Evolutionary conservation across 345 rosid genomes (phyloP).

Genomic region (Chamaenerion angustifolium): DNA sequence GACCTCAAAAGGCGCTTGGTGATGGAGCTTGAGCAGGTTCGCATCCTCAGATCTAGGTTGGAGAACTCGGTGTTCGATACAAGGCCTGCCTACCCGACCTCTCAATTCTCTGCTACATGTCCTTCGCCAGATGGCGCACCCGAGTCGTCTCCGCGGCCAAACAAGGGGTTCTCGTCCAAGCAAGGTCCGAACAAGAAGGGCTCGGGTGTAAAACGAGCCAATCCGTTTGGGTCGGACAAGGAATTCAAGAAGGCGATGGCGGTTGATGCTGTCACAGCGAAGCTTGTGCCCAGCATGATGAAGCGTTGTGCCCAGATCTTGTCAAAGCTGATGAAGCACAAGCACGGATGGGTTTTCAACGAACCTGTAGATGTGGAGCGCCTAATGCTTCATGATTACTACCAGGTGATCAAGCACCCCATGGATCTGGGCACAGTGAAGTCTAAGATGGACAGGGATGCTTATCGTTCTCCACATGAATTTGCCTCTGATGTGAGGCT

Average conservation of each 20-base stretch:
- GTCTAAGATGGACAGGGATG: slow-evolving; percentile 14
- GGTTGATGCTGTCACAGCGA: slow-evolving; percentile 4
- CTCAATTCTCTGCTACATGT: slow-evolving; percentile 8
- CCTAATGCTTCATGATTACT: slow-evolving; percentile 29
- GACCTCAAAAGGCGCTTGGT: slow-evolving; percentile 24
- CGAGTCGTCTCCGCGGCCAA: slow-evolving; percentile 5
- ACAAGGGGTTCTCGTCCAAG: slow-evolving; percentile 3
- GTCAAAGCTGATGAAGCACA: slow-evolving; percentile 34
- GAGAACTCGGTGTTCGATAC: slow-evolving; percentile 7
- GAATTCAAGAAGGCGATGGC: slow-evolving; percentile 8
- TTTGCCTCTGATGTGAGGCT: slow-evolving; percentile 37
- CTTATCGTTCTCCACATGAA: slow-evolving; percentile 21
- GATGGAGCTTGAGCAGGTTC: slow-evolving; percentile 28
- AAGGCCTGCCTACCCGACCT: slow-evolving; percentile 9
- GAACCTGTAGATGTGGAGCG: slow-evolving; percentile 30
- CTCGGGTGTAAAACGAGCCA: slow-evolving; percentile 13
- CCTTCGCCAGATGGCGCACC: slow-evolving; percentile 4
- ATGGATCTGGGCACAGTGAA: slow-evolving; percentile 51
- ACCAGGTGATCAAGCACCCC: slow-evolving; percentile 29
- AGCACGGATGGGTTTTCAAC: slow-evolving; percentile 31
- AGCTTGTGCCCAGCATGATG: slow-evolving; percentile 14
- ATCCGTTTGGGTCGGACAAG: slow-evolving; percentile 5
- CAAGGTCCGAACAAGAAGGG: slow-evolving; percentile 10
- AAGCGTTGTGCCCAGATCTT: slow-evolving; percentile 22
- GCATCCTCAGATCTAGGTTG: slow-evolving; percentile 16